phyloP scores from a whole-genome alignment of 2,329 filamentous ascomycete species.

The Verticillium tricorpus region DNA sequence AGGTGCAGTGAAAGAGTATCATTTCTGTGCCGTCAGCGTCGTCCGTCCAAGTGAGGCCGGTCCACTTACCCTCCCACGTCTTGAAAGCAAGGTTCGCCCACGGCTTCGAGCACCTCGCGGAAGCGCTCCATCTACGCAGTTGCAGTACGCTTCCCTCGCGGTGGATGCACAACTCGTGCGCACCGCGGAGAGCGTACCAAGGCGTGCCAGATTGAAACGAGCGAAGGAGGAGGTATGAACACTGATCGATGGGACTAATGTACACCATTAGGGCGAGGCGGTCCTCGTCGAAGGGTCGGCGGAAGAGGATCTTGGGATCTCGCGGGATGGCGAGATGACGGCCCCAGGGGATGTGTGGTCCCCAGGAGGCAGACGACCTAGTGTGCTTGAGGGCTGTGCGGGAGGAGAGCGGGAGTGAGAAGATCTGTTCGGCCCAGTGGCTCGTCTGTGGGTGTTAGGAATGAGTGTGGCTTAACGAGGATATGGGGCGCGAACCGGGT shows the following conservation, averaged over 20 bases:
- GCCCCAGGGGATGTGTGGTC: slow-evolving; percentile 38
- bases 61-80: slow-evolving; percentile 56
- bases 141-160: slow-evolving; percentile 44
- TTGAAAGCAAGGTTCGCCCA: slow-evolving; percentile 54
- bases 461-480: neutral
- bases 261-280: slow-evolving; percentile 50
- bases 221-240: slow-evolving; percentile 44
- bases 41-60: slow-evolving; percentile 9
- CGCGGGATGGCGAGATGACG: slow-evolving; percentile 38
- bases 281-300: slow-evolving; percentile 38
- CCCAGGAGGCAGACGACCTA: slow-evolving; percentile 35
- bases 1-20: slow-evolving; percentile 55
- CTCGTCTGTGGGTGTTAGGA: slow-evolving; percentile 12
- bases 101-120: slow-evolving; percentile 36
- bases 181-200: slow-evolving; percentile 45
- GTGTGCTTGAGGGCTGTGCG: slow-evolving; percentile 42
- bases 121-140: slow-evolving; percentile 47
- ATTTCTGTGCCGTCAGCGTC: slow-evolving; percentile 38
- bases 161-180: slow-evolving; percentile 50
- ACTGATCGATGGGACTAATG: slow-evolving; percentile 35
- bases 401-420: slow-evolving; percentile 47
- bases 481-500: slow-evolving; percentile 13
- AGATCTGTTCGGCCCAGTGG: slow-evolving; percentile 60
- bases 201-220: slow-evolving; percentile 31
- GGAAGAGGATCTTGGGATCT: slow-evolving; percentile 48